Conservation (phyloP, 768 basidiomycete genomes). For the Amanita rimosa region DNA sequence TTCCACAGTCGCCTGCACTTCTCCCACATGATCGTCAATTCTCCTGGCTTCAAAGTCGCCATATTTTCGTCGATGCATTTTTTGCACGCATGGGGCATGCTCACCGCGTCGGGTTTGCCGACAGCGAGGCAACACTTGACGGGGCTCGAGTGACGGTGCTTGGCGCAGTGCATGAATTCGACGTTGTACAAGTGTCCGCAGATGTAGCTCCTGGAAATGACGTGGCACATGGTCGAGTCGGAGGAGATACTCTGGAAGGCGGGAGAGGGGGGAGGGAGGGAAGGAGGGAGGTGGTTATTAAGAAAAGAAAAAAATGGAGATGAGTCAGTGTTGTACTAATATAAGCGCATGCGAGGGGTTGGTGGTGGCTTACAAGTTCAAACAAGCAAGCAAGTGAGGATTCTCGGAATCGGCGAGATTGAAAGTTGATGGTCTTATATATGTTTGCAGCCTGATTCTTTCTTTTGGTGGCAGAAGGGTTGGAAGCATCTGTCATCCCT, state of each 20-base stretch:
- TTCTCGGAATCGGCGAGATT: too few relatives aligned
- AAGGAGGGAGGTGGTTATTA: too few relatives aligned
- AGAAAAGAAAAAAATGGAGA: too few relatives aligned
- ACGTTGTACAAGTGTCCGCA: constrained; percentile 5
- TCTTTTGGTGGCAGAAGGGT: neutral
- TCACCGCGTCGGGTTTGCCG: neutral
- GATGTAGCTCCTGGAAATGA: constrained; percentile 1
- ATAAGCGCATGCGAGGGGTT: neutral
- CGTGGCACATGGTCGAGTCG: constrained; percentile 2
- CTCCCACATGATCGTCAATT: constrained; percentile 6
- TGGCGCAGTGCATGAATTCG: constrained; percentile 6
- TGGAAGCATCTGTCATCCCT: neutral
- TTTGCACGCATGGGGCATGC: constrained; percentile 5
- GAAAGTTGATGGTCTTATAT: neutral
- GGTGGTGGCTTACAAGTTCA: neutral
- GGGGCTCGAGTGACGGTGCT: neutral
- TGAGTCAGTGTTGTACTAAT: too few relatives aligned
- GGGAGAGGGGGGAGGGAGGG: too few relatives aligned
- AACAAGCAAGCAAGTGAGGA: neutral
- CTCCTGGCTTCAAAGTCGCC: neutral
- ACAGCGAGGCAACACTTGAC: constrained; percentile 1
- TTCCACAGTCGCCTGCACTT: constrained; percentile 5
- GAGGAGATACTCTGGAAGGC: too few relatives aligned
- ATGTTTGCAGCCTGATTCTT: neutral
- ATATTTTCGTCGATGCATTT: constrained; percentile 5